A percentile compares a stretch with the other conserved stretches of the same genome.
These are phyloP conservation scores for Eucalyptus lansdowneana DNA, from an alignment of 345 rosid genomes.

Conservation along the genomic window DNA sequence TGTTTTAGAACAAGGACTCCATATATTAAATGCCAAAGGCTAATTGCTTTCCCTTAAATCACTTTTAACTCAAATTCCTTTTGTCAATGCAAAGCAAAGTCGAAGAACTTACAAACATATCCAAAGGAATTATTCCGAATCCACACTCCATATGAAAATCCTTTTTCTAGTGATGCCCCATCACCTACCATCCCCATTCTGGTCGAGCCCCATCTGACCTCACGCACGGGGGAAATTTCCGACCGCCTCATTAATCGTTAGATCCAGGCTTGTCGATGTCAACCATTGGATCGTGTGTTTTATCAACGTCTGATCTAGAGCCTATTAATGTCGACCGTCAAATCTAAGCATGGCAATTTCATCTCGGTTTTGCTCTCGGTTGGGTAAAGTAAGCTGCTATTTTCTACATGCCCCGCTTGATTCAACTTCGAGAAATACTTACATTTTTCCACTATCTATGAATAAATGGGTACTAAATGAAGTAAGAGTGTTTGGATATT, in stretches of 20 bases:
- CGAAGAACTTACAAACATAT: background rate
- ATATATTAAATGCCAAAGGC: background rate
- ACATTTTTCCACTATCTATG: too few relatives aligned
- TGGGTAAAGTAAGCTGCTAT: too few relatives aligned
- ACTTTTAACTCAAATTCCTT: background rate
- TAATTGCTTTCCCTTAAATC: background rate
- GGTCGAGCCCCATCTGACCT: background rate
- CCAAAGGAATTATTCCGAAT: background rate
- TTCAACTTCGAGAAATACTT: too few relatives aligned
- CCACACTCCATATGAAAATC: background rate
- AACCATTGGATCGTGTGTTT: background rate
- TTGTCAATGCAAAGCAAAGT: background rate
- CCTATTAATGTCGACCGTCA: background rate
- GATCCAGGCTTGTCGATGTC: background rate
- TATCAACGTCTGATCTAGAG: background rate
- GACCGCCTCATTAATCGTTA: too few relatives aligned
- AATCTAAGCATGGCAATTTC: background rate
- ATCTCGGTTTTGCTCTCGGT: background rate
- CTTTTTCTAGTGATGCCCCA: too few relatives aligned
- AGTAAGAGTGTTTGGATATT: too few relatives aligned
- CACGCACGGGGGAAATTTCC: background rate
- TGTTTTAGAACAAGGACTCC: background rate
- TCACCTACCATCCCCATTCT: background rate
- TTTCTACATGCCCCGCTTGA: too few relatives aligned
- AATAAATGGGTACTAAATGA: too few relatives aligned